Percentiles rank a stretch among this genome's conserved stretches.
Conservation (phyloP, 2,329 filamentous ascomycete species). For the Colletotrichum ledebouriae region DNA sequence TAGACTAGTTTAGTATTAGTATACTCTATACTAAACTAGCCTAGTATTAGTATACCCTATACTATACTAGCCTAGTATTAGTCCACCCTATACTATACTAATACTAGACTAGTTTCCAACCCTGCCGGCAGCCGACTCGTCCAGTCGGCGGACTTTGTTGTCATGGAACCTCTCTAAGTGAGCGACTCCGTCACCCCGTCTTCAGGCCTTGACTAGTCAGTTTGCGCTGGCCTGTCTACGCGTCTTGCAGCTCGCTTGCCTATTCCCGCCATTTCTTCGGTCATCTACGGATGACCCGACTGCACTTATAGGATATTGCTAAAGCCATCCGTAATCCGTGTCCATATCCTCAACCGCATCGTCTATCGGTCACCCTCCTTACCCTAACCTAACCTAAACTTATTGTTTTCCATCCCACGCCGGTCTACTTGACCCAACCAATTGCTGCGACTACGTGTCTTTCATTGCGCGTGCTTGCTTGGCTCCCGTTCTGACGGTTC, state of each 20-base stretch:
- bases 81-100: too few relatives aligned
- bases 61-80: too few relatives aligned
- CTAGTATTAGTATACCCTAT: too few relatives aligned
- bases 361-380: constrained; percentile 8
- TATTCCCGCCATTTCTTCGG: constrained; percentile 25
- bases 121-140: too few relatives aligned
- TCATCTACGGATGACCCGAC: constrained; percentile 28
- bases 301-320: constrained; percentile 5
- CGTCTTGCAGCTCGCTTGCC: constrained; percentile 31
- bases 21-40: too few relatives aligned
- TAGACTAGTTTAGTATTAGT: too few relatives aligned
- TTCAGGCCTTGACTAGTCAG: constrained; percentile 29
- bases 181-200: constrained; percentile 30
- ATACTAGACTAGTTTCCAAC: too few relatives aligned
- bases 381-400: constrained; percentile 38
- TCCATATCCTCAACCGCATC: constrained; percentile 1
- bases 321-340: background rate
- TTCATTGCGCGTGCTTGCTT: constrained; percentile 25
- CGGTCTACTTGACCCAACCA: constrained; percentile 17
- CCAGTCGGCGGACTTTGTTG: constrained; percentile 25
- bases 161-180: background rate
- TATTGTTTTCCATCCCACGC: constrained; percentile 12
- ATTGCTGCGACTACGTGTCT: constrained; percentile 20
- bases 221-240: constrained; percentile 19
- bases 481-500: constrained; percentile 36